Percentiles rank a stretch among this genome's conserved stretches.
Evolutionary conservation across 352 stramenopile species (phyloP).

Genomic region (Phytophthora pseudosyringae): DNA sequence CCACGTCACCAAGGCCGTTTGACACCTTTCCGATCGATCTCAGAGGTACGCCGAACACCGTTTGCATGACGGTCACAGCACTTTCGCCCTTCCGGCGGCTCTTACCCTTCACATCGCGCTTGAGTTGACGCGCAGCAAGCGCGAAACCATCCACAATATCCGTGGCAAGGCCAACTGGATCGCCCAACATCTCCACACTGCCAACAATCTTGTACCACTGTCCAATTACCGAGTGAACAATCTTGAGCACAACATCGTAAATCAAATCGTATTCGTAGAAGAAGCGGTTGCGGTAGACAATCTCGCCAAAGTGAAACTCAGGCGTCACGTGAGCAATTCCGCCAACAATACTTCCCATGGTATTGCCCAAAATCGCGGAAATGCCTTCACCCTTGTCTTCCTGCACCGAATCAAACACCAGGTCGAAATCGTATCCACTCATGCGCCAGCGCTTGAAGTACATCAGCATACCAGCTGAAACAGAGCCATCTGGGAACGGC

Average conservation of each 20-base stretch:
- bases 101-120: slow-evolving; percentile 81
- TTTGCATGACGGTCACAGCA: slow-evolving; percentile 81
- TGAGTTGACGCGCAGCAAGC: slow-evolving; percentile 76
- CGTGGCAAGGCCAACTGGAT: slow-evolving; percentile 82
- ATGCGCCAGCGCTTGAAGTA: slow-evolving; percentile 87
- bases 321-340: slow-evolving; percentile 88
- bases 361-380: slow-evolving; percentile 79
- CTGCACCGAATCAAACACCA: slow-evolving; percentile 87
- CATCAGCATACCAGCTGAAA: slow-evolving; percentile 65
- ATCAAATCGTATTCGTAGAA: slow-evolving; percentile 89
- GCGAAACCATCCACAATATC: slow-evolving; percentile 90
- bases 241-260: slow-evolving; percentile 72
- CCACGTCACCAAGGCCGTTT: slow-evolving; percentile 84
- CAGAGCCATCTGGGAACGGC: slow-evolving; percentile 52
- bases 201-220: slow-evolving; percentile 93
- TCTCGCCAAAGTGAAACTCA: slow-evolving; percentile 79
- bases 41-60: slow-evolving; percentile 78
- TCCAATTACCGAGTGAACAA: slow-evolving; percentile 74
- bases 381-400: slow-evolving; percentile 84
- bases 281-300: slow-evolving; percentile 80
- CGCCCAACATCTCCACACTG: slow-evolving; percentile 84
- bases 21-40: slow-evolving; percentile 83
- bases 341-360: slow-evolving; percentile 86
- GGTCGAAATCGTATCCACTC: slow-evolving; percentile 71
- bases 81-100: slow-evolving; percentile 84